Conservation (phyloP, 2,329 filamentous ascomycete species). For the Colletotrichum orbiculare region DNA sequence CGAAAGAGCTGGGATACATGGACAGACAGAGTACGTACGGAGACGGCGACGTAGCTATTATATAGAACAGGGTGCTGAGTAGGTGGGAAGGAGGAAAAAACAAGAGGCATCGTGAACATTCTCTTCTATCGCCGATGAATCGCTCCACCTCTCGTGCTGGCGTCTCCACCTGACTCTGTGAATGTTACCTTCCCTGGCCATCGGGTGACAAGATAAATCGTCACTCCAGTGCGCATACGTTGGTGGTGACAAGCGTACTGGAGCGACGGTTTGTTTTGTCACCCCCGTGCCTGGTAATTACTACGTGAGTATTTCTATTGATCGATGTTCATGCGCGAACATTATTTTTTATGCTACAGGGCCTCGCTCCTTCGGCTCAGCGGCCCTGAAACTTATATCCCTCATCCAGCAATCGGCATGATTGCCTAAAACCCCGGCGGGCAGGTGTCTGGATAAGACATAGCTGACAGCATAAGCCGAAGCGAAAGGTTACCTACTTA, state of each 20-base stretch:
- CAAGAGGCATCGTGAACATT: constrained; percentile 36
- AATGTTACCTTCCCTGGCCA: no score
- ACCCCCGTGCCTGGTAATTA: no score
- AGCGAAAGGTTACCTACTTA: not conserved
- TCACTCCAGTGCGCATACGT: constrained; percentile 4
- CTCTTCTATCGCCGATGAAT: constrained; percentile 17
- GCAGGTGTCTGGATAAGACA: not conserved
- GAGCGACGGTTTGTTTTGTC: constrained; percentile 7
- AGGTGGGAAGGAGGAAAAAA: constrained; percentile 14
- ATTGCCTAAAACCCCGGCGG: constrained; percentile 11
- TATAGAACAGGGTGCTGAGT: not conserved
- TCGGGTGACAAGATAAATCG: no score
- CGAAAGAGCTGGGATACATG: no score
- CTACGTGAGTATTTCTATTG: no score
- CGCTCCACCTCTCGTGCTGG: constrained; percentile 27
- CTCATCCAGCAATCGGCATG: constrained; percentile 19
- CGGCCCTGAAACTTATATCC: constrained; percentile 33
- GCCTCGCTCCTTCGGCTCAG: constrained; percentile 11
- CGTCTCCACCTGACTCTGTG: constrained; percentile 16
- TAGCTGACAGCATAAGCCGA: not conserved
- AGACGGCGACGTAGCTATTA: not conserved
- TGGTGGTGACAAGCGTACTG: constrained; percentile 10
- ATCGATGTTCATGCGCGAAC: no score
- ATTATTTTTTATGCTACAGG: no score
- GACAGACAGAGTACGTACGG: no score